These are phyloP conservation scores for Noccaea bulbosa DNA, from an alignment of 345 rosid genomes.

Conservation along the genomic window DNA sequence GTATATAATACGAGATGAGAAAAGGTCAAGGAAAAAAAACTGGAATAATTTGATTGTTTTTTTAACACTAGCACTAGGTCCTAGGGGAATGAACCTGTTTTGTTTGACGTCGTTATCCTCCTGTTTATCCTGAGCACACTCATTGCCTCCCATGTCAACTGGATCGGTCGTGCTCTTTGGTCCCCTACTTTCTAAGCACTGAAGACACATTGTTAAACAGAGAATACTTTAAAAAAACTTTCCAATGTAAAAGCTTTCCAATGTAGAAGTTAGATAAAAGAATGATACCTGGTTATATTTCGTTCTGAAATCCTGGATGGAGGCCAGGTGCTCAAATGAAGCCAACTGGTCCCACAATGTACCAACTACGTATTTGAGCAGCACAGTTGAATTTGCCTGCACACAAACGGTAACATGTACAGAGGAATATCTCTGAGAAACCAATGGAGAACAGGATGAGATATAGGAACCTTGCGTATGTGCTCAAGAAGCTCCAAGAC, in stretches of 20 bases:
- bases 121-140: slow-evolving; percentile 54
- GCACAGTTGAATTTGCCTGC: slow-evolving; percentile 64
- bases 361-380: slow-evolving; percentile 69
- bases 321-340: slow-evolving; percentile 59
- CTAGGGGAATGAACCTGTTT: slow-evolving; percentile 15
- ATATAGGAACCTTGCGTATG: slow-evolving; percentile 71
- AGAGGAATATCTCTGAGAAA: slow-evolving; percentile 34
- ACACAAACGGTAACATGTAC: slow-evolving; percentile 31
- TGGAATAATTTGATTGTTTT: background rate
- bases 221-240: slow-evolving; percentile 7
- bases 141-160: slow-evolving; percentile 63
- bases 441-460: slow-evolving; percentile 13
- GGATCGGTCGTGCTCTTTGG: slow-evolving; percentile 48
- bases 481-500: slow-evolving; percentile 81
- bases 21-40: background rate
- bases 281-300: slow-evolving; percentile 75
- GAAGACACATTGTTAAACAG: slow-evolving; percentile 45
- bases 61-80: background rate
- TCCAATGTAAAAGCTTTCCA: slow-evolving; percentile 11
- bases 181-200: slow-evolving; percentile 66
- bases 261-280: slow-evolving; percentile 11
- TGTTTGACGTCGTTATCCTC: background rate
- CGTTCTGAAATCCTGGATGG: slow-evolving; percentile 64
- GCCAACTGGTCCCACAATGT: slow-evolving; percentile 82
- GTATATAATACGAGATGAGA: background rate